Evolutionary conservation across 108 stramenopile genomes (phyloP).

Genomic region (Craspedostauros australis): DNA sequence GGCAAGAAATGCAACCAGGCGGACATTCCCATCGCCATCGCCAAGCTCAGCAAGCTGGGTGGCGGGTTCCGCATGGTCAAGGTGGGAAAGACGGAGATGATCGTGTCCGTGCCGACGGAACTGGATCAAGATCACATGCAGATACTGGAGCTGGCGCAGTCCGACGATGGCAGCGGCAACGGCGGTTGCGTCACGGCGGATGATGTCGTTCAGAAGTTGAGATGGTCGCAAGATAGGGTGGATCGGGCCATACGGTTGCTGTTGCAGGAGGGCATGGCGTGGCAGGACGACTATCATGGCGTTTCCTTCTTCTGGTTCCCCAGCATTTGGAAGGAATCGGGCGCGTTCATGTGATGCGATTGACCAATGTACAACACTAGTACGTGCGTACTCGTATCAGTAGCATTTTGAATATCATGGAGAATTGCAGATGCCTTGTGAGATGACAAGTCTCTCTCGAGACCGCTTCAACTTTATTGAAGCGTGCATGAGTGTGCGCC

Average conservation of each 20-base stretch:
- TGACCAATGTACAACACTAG: no score
- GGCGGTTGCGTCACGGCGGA: constrained; percentile 54
- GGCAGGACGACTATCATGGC: constrained; percentile 67
- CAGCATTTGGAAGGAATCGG: constrained; percentile 49
- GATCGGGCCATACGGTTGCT: constrained; percentile 66
- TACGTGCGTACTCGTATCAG: no score
- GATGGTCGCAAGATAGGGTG: constrained; percentile 63
- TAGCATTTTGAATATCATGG: no score
- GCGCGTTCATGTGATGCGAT: neutral
- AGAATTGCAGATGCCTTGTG: no score
- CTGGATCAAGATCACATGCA: constrained; percentile 81
- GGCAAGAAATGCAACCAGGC: constrained; percentile 41
- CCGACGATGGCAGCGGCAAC: constrained; percentile 13
- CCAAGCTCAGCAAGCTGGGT: constrained; percentile 68
- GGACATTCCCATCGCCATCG: constrained; percentile 71
- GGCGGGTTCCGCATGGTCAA: constrained; percentile 77
- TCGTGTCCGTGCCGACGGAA: constrained; percentile 81
- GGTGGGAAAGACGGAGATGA: constrained; percentile 64
- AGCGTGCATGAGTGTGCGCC: no score
- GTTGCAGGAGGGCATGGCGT: constrained; percentile 78
- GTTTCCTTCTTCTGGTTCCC: constrained; percentile 77
- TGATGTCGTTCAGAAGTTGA: constrained; percentile 30
- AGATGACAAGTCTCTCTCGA: no score
- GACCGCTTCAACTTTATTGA: no score
- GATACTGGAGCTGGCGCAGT: constrained; percentile 64